Evolutionary conservation across 2,329 filamentous ascomycete species (phyloP).

Genomic region (Coniochaeta sp.): DNA sequence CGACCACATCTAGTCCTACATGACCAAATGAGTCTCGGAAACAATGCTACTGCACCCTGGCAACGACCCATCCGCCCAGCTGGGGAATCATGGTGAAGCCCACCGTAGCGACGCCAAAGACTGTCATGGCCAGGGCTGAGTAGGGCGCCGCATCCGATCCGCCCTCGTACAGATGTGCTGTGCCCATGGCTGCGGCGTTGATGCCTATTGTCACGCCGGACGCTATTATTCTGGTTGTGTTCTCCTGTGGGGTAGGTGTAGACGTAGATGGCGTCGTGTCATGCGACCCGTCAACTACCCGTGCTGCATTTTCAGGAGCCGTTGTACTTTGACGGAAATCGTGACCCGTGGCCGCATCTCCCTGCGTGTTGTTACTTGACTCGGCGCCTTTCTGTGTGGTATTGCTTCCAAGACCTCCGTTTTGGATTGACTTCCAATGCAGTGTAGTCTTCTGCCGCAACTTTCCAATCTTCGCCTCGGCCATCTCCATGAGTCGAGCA

Average conservation of each 20-base stretch:
- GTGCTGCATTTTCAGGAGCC: neutral
- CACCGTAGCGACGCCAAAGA: conserved; percentile 49
- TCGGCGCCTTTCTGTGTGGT: neutral
- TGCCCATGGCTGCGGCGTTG: conserved; percentile 54
- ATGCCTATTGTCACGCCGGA: conserved; percentile 46
- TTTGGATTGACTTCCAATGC: neutral
- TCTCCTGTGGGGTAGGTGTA: neutral
- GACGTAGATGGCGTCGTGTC: neutral
- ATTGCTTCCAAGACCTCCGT: neutral
- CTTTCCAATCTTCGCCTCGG: neutral
- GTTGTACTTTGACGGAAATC: neutral
- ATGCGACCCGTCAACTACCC: neutral
- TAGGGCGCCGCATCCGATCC: conserved; percentile 46
- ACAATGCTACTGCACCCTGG: neutral
- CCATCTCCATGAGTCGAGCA: conserved; percentile 1
- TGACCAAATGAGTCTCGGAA: neutral
- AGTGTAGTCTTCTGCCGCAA: neutral
- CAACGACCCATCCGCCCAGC: conserved; percentile 29
- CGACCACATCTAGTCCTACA: neutral
- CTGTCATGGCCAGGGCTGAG: conserved; percentile 48
- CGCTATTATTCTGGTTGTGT: conserved; percentile 27
- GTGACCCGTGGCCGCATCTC: neutral
- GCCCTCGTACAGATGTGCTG: conserved; percentile 47
- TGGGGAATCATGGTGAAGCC: conserved; percentile 42
- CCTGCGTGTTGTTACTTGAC: neutral